phyloP scores from a whole-genome alignment of 148 eudicot species.

The Chenopodium quinoa region DNA sequence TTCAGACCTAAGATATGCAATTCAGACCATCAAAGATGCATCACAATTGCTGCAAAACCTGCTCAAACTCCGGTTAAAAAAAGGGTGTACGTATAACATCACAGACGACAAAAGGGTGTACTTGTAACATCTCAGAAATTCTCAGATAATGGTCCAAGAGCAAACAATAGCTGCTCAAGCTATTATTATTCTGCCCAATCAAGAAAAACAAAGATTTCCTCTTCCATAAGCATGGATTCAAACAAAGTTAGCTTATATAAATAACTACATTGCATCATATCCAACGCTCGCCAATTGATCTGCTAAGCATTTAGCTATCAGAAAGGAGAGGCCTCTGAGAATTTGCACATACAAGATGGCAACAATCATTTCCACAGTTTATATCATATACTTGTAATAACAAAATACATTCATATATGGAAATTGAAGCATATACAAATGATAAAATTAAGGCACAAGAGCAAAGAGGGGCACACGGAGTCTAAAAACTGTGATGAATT shows the following conservation, averaged over 20 bases:
- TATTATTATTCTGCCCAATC: no score
- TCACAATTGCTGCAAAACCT: no score
- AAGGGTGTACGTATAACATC: no score
- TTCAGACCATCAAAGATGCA: no score
- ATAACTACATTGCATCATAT: neutral
- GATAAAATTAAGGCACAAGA: neutral
- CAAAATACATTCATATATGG: constrained; percentile 5
- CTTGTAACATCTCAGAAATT: no score
- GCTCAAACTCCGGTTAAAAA: no score
- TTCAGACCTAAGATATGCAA: no score
- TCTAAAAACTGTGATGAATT: constrained; percentile 18
- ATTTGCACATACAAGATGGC: constrained; percentile 1
- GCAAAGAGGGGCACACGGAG: constrained; percentile 1
- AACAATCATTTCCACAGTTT: constrained; percentile 6
- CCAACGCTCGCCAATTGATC: neutral
- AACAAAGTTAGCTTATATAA: neutral
- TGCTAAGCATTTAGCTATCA: neutral
- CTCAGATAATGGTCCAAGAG: no score
- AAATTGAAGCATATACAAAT: constrained; percentile 24
- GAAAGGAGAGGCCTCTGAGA: neutral
- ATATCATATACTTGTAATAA: neutral
- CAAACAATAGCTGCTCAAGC: no score
- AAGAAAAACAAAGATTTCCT: no score
- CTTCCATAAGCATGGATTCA: no score
- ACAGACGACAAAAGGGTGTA: no score